Base-by-base conservation (phyloP, 2,329 filamentous ascomycete genomes). In the Aspergillus eucalypticola region DNA sequence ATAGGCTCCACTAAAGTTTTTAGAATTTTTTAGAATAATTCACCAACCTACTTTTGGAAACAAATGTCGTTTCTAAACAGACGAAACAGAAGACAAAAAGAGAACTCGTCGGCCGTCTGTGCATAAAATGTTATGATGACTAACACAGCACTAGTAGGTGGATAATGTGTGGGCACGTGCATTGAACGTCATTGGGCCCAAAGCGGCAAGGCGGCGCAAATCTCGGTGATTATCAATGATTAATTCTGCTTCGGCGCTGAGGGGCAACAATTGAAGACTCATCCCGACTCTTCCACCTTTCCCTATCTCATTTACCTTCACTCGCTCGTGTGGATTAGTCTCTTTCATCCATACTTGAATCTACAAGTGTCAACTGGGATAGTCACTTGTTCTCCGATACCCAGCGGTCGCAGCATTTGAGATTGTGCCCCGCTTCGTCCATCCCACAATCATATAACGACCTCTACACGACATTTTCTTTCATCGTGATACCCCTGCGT, bases 351-450 rank as follows among this genome's bases (percentile, higher is more conserved):
- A 15, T 1, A 29, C 32, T 10, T 4, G 17, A 8, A 5, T 11
- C 3, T 13, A 29, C 46, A 23, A 49, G 46, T 27, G 25, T 13
- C 25, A 8, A 50, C 46, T 32, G 15, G 46, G 25, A 29, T 6
- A 10, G 4, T 7, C 25, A n/a, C n/a, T 25, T 13, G 3, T 17
- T 17, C 2, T 29, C 11, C 6, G 27, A 17, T 17, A 50, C 11
- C 25, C 23, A 17, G 25, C 46, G 25, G 25, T 50, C 46, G 2
- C 46, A 17, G 11, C 23, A 27, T 10, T 27, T 17, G 23, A 13
- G 8, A 19, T 50, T 61, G 57, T 66, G 67, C 66, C 66, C 64
- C 67, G 64, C 69, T 60, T 62, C 68, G 72, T 66, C 71, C 73
- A 69, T 66, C 70, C 54, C 73, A 71, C 65, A 66, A 54, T 49